These are phyloP conservation scores for Sphaerostilbella broomeana DNA, from an alignment of 2,329 filamentous ascomycete genomes.

Conservation along the genomic window DNA sequence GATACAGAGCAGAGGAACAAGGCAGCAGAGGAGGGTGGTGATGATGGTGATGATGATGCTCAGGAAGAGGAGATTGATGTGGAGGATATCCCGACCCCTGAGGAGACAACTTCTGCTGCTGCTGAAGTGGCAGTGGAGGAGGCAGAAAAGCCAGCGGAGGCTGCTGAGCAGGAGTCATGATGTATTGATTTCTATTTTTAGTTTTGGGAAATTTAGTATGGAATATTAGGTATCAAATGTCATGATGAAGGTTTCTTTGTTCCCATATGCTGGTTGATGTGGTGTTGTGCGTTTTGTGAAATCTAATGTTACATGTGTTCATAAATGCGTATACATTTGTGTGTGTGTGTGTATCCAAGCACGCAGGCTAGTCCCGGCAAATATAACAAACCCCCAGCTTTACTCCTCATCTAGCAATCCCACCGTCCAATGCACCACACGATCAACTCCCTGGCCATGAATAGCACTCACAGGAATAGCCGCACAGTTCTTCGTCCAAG, in stretches of 20 bases:
- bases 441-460: conserved; percentile 72
- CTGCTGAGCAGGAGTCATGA: neutral
- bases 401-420: conserved; percentile 52
- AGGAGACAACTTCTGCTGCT: conserved; percentile 20
- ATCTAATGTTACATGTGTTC: too few species aligned
- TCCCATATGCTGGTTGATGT: neutral
- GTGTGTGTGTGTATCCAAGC: too few species aligned
- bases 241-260: neutral
- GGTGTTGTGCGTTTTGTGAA: too few species aligned
- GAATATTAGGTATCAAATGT: neutral
- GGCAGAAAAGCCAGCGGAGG: neutral
- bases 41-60: conserved; percentile 19
- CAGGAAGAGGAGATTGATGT: conserved; percentile 26
- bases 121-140: too few species aligned
- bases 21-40: conserved; percentile 25
- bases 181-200: neutral
- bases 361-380: too few species aligned
- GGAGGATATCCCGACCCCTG: conserved; percentile 33
- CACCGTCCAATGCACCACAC: conserved; percentile 66
- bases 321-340: too few species aligned
- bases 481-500: conserved; percentile 55
- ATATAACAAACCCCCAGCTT: too few species aligned
- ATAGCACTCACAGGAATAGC: conserved; percentile 88
- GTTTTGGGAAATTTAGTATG: neutral
- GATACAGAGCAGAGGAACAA: conserved; percentile 1